These are phyloP conservation scores for Vanderwaltozyma yarrowii DNA, from an alignment of 805 yeast genomes.

Conservation along the genomic window DNA sequence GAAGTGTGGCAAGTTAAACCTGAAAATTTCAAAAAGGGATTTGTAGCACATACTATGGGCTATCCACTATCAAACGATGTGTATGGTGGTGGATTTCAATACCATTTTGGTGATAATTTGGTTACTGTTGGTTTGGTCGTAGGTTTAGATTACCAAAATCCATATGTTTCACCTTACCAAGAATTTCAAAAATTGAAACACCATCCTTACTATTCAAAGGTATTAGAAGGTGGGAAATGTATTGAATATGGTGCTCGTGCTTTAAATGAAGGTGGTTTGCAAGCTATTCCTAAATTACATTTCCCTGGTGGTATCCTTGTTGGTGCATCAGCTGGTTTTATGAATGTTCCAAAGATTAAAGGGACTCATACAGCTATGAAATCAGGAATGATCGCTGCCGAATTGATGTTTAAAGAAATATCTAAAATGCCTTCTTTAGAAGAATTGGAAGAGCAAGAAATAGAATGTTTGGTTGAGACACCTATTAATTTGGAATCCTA, in stretches of 20 bases:
- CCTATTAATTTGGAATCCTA: conserved; percentile 46
- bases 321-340: conserved; percentile 93
- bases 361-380: conserved; percentile 98
- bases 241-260: conserved; percentile 94
- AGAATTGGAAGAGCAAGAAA: conserved; percentile 34
- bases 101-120: conserved; percentile 89
- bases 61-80: conserved; percentile 64
- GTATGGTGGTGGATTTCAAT: conserved; percentile 96
- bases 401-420: conserved; percentile 51
- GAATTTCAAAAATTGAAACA: conserved; percentile 92
- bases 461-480: conserved; percentile 30
- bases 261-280: conserved; percentile 93
- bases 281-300: conserved; percentile 78
- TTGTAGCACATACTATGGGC: conserved; percentile 80
- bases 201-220: conserved; percentile 72
- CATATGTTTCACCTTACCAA: conserved; percentile 90
- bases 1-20: conserved; percentile 95
- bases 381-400: conserved; percentile 93
- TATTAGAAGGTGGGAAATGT: conserved; percentile 83
- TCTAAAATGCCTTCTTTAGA: conserved; percentile 34
- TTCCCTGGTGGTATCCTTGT: conserved; percentile 96
- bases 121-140: conserved; percentile 91
- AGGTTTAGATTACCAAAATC: conserved; percentile 90
- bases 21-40: conserved; percentile 70
- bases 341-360: conserved; percentile 95